These are phyloP conservation scores for Hanseniaspora sp. DNA, from an alignment of 1,139 yeast species.

Conservation along the genomic window DNA sequence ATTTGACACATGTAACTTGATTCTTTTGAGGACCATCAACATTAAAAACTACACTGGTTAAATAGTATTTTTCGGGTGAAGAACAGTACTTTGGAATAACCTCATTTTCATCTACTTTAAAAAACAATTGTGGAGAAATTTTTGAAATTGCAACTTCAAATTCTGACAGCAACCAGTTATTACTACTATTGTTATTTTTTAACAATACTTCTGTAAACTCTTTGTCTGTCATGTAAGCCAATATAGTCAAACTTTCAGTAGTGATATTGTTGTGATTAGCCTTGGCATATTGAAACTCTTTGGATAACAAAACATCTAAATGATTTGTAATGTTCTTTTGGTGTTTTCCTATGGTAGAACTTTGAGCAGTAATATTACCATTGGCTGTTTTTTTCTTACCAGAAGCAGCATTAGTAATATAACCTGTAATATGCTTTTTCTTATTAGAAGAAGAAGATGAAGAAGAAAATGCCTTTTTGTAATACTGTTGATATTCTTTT, in stretches of 20 bases:
- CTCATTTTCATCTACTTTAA: slow-evolving; percentile 33
- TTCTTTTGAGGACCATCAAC: slow-evolving; percentile 51
- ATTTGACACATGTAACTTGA: slow-evolving; percentile 46
- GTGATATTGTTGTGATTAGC: slow-evolving; percentile 5
- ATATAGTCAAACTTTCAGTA: slow-evolving; percentile 5
- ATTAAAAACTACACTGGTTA: slow-evolving; percentile 61
- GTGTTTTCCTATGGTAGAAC: neutral
- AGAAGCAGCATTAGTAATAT: slow-evolving; percentile 2
- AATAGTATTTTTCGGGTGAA: slow-evolving; percentile 36
- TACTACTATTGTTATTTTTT: slow-evolving; percentile 21
- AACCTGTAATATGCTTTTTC: neutral
- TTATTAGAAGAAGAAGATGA: neutral
- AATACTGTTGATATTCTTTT: neutral
- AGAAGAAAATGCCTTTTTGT: neutral
- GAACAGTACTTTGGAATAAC: slow-evolving; percentile 14
- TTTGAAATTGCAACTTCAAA: slow-evolving; percentile 41
- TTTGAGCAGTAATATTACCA: neutral
- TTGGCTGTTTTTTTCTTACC: slow-evolving; percentile 3
- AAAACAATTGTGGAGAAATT: slow-evolving; percentile 29
- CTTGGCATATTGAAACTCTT: slow-evolving; percentile 13
- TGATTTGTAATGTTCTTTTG: slow-evolving; percentile 14
- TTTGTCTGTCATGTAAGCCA: slow-evolving; percentile 6
- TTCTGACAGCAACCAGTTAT: slow-evolving; percentile 49
- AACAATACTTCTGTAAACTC: slow-evolving; percentile 15
- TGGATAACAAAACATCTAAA: slow-evolving; percentile 9